Base-by-base conservation (phyloP, 2,329 filamentous ascomycete species). In the Simplicillium sp. region DNA sequence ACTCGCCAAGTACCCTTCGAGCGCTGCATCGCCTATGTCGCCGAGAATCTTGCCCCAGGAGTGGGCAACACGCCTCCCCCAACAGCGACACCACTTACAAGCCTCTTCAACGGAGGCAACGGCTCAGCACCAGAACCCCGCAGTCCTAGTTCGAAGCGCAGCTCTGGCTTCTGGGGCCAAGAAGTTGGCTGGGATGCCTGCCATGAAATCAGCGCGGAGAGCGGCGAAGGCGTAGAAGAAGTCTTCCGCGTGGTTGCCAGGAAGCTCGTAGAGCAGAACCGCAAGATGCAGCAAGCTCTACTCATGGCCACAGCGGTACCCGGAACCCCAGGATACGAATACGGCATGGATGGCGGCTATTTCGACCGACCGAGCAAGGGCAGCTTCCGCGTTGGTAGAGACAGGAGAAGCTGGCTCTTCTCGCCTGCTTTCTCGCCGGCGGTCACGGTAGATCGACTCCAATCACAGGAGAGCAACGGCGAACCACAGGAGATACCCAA, bases 161-260 rank as follows among this genome's bases (percentile, higher is more conserved):
- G 77, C 53, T 84, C 77, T 31, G 83, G 84, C 2, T 87, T 88
- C 63, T 96, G 89, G 89, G 87, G 83, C 16, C 86, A 92, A 59
- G 89, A 96, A 56, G 80, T 88, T 6, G 88, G 89, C 39, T 97
- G 90, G 89, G 89, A 96, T 55, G 94, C 88, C 47, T 97, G 90
- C 60, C 92, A 97, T 61, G 92, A 98, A 66, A 90, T 98, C 56
- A 89, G 82, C 51, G 89, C 90, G 37, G 90, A 94, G 68, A 88
- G 83, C 54, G 89, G 89, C 42, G 89, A 96, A 67, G 90, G 90
- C 14, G 89, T 98, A 14, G 92, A 97, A 52, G 92, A 97, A 62
- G 88, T 98, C 0, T 97, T 97, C 54, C 76, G 90, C 15, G 75
- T 79, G 34, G 75, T 80, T 12, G 72, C 75, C 29, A 65, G 75